Conservation (phyloP, 106 monocot genomes). For the Agapanthus africanus region DNA sequence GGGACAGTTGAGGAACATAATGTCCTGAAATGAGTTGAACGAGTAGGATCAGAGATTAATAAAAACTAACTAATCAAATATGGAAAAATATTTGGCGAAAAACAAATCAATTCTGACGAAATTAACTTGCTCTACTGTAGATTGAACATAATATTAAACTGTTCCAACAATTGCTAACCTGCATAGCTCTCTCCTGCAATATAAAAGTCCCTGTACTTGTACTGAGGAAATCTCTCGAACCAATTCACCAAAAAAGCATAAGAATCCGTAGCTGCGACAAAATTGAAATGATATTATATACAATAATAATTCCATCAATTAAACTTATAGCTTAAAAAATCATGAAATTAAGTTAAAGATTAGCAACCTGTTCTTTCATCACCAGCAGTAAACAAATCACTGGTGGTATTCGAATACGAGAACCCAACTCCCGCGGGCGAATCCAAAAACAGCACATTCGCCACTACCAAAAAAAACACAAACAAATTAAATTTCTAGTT, state of each 20-base stretch:
- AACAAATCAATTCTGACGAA: neutral
- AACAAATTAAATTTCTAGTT: neutral
- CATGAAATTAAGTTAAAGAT: no score
- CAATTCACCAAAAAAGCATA: constrained; percentile 49
- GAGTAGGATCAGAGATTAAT: neutral
- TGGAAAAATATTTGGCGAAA: neutral
- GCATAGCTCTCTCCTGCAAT: constrained; percentile 89
- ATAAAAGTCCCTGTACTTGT: constrained; percentile 73
- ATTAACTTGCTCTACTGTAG: neutral
- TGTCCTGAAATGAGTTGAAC: constrained; percentile 90
- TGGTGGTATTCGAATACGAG: constrained; percentile 62
- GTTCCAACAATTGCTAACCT: constrained; percentile 23
- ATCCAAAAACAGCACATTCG: constrained; percentile 70
- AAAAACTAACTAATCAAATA: neutral
- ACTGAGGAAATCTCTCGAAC: constrained; percentile 86
- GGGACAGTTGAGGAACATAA: constrained; percentile 87
- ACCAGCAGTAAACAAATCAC: constrained; percentile 40
- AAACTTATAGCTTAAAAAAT: no score
- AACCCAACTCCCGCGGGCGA: constrained; percentile 74
- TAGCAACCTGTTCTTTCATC: constrained; percentile 46
- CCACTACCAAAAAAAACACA: constrained; percentile 27
- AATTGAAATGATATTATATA: no score
- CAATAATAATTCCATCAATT: no score
- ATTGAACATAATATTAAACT: neutral
- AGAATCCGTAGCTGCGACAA: constrained; percentile 20